phyloP scores from a whole-genome alignment of 371 early-diverging fungal genomes.

The Lichtheimia ramosa region DNA sequence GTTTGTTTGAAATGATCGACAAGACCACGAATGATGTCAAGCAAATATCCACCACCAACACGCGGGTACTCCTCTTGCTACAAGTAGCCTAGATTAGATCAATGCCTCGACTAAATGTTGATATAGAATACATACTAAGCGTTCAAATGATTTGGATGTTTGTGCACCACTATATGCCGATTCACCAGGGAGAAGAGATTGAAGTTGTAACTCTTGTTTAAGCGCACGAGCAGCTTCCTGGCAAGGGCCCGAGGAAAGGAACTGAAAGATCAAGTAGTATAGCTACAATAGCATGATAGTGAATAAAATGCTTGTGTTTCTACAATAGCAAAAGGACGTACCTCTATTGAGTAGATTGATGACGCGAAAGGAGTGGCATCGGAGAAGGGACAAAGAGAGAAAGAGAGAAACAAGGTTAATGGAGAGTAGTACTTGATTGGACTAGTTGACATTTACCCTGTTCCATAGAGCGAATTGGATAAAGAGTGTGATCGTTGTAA shows the following conservation, averaged over 20 bases:
- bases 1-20: neutral
- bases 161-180: constrained; percentile 27
- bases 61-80: neutral
- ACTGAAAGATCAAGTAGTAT: constrained; percentile 61
- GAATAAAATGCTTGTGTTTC: neutral
- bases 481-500: neutral
- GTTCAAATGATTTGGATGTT: neutral
- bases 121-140: neutral
- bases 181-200: constrained; percentile 66
- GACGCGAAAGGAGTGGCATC: constrained; percentile 3
- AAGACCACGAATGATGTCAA: neutral
- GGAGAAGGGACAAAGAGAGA: neutral
- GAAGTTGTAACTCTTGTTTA: constrained; percentile 57
- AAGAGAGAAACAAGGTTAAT: neutral
- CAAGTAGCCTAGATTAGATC: constrained; percentile 1
- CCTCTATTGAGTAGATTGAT: constrained; percentile 7
- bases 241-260: constrained; percentile 61
- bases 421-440: neutral
- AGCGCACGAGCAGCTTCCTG: constrained; percentile 47
- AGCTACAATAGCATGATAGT: constrained; percentile 32
- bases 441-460: neutral
- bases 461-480: constrained; percentile 8
- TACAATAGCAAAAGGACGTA: neutral
- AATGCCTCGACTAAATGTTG: neutral
- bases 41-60: neutral